Evolutionary conservation across 257 asterid species (phyloP), one percentile per base, ranked within the genome.

Genomic region (Solanum verrucosum): DNA sequence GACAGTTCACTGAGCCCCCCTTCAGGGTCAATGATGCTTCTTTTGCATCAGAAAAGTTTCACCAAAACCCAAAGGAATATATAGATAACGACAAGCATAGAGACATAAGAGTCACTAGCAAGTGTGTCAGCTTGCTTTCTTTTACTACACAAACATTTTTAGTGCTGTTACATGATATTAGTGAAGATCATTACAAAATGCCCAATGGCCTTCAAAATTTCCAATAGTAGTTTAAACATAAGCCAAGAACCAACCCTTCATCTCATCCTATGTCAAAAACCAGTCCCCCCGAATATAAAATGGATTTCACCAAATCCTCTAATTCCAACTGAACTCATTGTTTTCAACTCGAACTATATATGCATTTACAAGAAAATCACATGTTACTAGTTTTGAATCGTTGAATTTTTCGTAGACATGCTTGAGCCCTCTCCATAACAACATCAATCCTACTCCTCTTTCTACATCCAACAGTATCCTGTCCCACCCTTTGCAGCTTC

Each of bases 321-420:
- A 49, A 5, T 49, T 16, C 18, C 60, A 49, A 0, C 60, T 56
- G 27, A 7, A 60, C 70, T 63, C 3, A 9, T 68, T 33, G 18
- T 38, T 35, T 34, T 9, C 46, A 0, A 73, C 31, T 35, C 14
- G 29, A 21, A 74, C 9, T 34, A 18, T 33, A 20, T 4, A 74
- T 74, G 14, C 56, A 74, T 37, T 18, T 9, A 18, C 49, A 35
- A 37, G 72, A 65, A 59, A 52, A 87, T 87, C 85, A 87, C 52
- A 25, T 37, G 59, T 91, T 87, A 81, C 90, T 88, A 63, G 92
- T 89, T 89, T 93, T 94, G 68, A 94, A 90, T 81, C 42, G 90
- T 82, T 90, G 96, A 75, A 95, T 92, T 85, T 94, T 94, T 7
- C 33, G 86, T 23, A 95, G 95, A 87, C 97, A 95, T 73, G 87